Conservation (phyloP, 129 eudicot species). For the Oenanthe sinensis region DNA sequence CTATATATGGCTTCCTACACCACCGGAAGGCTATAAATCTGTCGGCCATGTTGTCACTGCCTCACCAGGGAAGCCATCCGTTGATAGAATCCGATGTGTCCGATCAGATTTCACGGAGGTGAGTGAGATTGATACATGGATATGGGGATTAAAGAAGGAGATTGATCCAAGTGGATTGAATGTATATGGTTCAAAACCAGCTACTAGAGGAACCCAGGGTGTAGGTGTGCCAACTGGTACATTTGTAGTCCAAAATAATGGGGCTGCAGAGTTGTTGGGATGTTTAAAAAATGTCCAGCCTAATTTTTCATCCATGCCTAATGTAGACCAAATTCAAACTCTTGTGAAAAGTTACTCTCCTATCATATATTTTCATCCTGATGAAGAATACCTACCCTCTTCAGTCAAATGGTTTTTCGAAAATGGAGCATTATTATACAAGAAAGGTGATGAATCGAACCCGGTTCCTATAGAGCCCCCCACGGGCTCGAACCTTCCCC, state of each 20-base stretch:
- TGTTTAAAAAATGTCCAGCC: conserved; percentile 41
- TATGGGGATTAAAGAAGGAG: conserved; percentile 54
- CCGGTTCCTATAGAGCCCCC: conserved; percentile 32
- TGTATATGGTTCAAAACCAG: conserved; percentile 48
- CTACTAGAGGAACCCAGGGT: conserved; percentile 43
- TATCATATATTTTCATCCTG: conserved; percentile 24
- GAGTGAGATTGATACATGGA: conserved; percentile 39
- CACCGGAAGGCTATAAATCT: conserved; percentile 64
- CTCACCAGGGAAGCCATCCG: conserved; percentile 51
- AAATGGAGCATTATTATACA: conserved; percentile 64
- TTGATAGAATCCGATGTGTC: conserved; percentile 56
- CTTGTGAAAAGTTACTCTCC: conserved; percentile 59
- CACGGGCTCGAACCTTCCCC: conserved; percentile 64
- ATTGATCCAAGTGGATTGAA: conserved; percentile 26
- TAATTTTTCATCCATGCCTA: conserved; percentile 52
- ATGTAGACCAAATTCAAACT: conserved; percentile 40
- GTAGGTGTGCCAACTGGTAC: conserved; percentile 42
- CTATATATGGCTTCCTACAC: conserved; percentile 64
- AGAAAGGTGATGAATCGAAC: conserved; percentile 44
- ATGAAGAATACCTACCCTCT: conserved; percentile 39
- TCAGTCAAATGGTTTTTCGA: conserved; percentile 61
- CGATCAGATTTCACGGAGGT: conserved; percentile 43
- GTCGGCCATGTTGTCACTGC: conserved; percentile 60
- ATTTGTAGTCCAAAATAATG: conserved; percentile 40
- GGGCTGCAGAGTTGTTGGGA: conserved; percentile 5